phyloP scores from a whole-genome alignment of 2,329 filamentous ascomycete genomes.

The Dendrostoma leiphaemia region DNA sequence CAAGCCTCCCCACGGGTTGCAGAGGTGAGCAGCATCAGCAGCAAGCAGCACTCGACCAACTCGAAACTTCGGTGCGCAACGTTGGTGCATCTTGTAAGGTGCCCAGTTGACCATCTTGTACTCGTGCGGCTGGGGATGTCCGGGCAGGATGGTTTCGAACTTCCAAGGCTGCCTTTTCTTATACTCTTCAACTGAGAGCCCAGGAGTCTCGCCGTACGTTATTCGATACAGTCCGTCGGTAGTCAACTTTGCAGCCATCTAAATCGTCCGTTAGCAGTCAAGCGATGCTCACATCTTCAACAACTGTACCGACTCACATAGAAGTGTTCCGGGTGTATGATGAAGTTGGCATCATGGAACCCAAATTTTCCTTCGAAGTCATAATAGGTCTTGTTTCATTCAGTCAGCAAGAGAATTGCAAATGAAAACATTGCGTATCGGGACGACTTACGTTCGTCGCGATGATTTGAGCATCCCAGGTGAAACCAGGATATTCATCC shows the following conservation, averaged over 20 bases:
- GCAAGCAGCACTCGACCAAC: conserved; percentile 55
- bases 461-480: conserved; percentile 58
- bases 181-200: conserved; percentile 52
- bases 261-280: conserved; percentile 11
- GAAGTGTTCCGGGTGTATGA: conserved; percentile 60
- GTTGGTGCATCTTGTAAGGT: conserved; percentile 61
- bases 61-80: conserved; percentile 56
- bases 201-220: conserved; percentile 58
- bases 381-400: conserved; percentile 53
- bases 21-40: conserved; percentile 60
- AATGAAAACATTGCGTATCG: no score
- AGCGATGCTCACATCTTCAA: background rate
- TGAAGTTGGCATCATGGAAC: conserved; percentile 57
- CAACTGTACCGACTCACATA: conserved; percentile 30
- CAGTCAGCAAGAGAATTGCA: background rate
- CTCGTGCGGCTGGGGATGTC: conserved; percentile 54
- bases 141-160: conserved; percentile 57
- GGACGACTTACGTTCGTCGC: conserved; percentile 57
- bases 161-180: conserved; percentile 51
- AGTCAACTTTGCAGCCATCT: conserved; percentile 60
- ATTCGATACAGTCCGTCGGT: conserved; percentile 60
- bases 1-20: conserved; percentile 56
- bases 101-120: conserved; percentile 57
- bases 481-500: conserved; percentile 57
- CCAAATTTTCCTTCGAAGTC: conserved; percentile 53